Evolutionary conservation across 768 basidiomycete genomes (phyloP), one percentile per base, ranked within the genome.

Genomic region (Boletus speciosus): DNA sequence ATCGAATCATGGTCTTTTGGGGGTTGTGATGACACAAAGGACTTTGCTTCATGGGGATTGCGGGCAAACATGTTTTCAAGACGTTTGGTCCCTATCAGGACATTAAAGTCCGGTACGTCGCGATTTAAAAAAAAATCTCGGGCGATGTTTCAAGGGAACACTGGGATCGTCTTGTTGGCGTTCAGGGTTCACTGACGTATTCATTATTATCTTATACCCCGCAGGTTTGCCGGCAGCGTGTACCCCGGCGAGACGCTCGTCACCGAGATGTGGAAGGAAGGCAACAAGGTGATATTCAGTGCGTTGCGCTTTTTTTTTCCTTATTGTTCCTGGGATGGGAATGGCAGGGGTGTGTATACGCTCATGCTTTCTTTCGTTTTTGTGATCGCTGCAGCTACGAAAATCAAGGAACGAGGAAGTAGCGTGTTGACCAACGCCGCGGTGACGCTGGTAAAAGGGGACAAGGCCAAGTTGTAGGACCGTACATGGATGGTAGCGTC

Each of bases 181-280:
- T 11, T 14, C 9, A 43, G 10, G 16, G 31, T 49, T 37, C 6
- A 23, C 62, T 56, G 27, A 62, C 29, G 7, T 1, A 23, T 1
- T 37, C 2, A 5, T 45, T 27, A 11, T 39, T 43, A 27, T 21
- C 25, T 12, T 25, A 11, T 34, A 15, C 23, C 35, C 16, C 37
- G 14, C 57, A 89, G 89, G 34, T 96, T 98, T 71, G 83, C 88
- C 0, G 93, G 93, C 4, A 84, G 92, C 2, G 93, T 98, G 23
- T 95, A 88, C 67, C 97, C 96, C 2, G 96, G 95, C 0, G 94
- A 98, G 73, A 98, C 96, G 2, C 79, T 98, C 49, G 77, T 93
- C 14, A 99, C 96, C 0, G 85, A 92, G 68, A 98, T 98, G 96
- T 99, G 97, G 97, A 97, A 94, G 69, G 93, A 97, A 62, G 90